Percentiles rank a stretch among this genome's conserved stretches.
phyloP scores from a whole-genome alignment of 352 stramenopile genomes.

The Globisporangium splendens region DNA sequence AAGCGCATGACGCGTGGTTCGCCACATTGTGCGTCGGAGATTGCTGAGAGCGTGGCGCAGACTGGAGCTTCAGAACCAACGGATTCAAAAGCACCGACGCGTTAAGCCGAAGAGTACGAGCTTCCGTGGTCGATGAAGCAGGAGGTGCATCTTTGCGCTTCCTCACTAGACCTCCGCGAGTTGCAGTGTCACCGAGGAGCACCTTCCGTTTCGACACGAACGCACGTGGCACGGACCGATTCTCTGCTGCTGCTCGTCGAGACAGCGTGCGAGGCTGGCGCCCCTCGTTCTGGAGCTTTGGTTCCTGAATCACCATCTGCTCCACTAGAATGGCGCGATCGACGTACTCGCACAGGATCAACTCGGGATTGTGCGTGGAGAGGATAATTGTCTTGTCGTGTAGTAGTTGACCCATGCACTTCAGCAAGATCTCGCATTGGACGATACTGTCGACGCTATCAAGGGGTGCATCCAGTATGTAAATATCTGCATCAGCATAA shows the following conservation, averaged over 20 bases:
- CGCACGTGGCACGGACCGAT: background rate
- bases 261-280: slow-evolving; percentile 16
- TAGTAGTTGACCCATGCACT: slow-evolving; percentile 50
- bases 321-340: slow-evolving; percentile 36
- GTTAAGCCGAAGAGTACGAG: slow-evolving; percentile 13
- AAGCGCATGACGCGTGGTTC: slow-evolving; percentile 12
- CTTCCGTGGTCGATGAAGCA: background rate
- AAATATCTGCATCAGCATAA: slow-evolving; percentile 53
- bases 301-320: slow-evolving; percentile 23
- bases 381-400: slow-evolving; percentile 49
- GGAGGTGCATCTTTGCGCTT: background rate
- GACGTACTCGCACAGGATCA: slow-evolving; percentile 39
- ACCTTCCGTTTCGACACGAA: slow-evolving; percentile 14
- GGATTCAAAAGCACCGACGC: slow-evolving; percentile 17
- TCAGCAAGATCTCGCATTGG: slow-evolving; percentile 53
- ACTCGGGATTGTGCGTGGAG: slow-evolving; percentile 50
- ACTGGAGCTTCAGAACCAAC: slow-evolving; percentile 22
- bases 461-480: slow-evolving; percentile 48
- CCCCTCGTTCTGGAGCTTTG: slow-evolving; percentile 19
- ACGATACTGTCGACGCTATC: slow-evolving; percentile 57
- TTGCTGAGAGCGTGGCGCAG: background rate
- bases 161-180: background rate
- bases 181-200: slow-evolving; percentile 7
- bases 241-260: slow-evolving; percentile 1
- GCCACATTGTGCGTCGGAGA: background rate